Evolutionary conservation across 2,329 filamentous ascomycete genomes (phyloP).

Genomic region (Cordyceps farinosa): DNA sequence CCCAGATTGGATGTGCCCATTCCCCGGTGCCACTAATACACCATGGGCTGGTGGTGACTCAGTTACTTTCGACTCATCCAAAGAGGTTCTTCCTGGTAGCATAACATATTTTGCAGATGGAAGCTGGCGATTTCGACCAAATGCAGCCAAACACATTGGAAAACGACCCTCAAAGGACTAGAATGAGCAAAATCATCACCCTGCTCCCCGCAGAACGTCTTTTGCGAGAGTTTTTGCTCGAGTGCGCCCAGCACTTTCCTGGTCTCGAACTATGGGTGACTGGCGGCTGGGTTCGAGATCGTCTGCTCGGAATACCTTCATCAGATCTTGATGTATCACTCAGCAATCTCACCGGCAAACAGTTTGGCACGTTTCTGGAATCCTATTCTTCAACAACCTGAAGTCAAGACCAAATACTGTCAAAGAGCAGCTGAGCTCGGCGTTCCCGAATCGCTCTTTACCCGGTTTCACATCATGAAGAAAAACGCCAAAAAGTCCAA

Average conservation of each 20-base stretch:
- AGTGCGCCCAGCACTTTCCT: conserved; percentile 16
- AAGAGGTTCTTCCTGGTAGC: no score
- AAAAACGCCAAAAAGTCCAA: conserved; percentile 20
- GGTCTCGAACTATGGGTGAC: conserved; percentile 22
- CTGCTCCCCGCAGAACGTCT: conserved; percentile 20
- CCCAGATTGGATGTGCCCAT: no score
- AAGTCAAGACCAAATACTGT: not conserved
- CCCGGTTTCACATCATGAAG: conserved; percentile 18
- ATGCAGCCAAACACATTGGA: no score
- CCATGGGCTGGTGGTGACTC: no score
- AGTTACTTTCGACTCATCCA: no score
- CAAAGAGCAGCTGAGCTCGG: conserved; percentile 15
- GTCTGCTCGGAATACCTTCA: conserved; percentile 20
- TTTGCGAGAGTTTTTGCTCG: conserved; percentile 19
- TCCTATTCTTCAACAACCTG: conserved; percentile 2
- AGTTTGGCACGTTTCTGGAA: conserved; percentile 20
- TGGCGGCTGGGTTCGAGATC: conserved; percentile 23
- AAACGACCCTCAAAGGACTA: no score
- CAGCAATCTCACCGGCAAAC: conserved; percentile 19
- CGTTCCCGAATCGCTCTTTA: conserved; percentile 10
- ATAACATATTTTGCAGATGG: no score
- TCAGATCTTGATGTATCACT: conserved; percentile 21
- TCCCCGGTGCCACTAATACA: no score
- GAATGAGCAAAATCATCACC: no score
- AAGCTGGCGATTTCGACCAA: no score